Base-by-base conservation (phyloP, 2,329 filamentous ascomycete species). In the Endoconidiophora laricicola region DNA sequence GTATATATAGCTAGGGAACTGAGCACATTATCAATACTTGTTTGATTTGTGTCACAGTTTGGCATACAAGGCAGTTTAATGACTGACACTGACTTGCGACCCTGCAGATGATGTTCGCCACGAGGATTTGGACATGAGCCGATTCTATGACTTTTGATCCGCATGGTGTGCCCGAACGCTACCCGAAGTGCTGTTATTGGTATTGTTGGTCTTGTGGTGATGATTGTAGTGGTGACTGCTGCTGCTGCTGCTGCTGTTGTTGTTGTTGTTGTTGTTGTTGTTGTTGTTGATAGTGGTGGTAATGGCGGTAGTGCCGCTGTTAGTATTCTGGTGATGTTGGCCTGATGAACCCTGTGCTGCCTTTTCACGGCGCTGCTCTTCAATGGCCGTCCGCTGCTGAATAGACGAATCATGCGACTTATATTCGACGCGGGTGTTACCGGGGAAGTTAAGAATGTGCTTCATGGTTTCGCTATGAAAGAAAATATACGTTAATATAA, bases 391-490 rank as follows among this genome's bases (percentile, higher is more conserved):
- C 57, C 87, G 79, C 67, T 95, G 88, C 57, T 86, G 83, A 61
- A 98, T 95, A 65, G 86, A 94, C 56, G 90, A 86, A 61, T 95
- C 88, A 64, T 98, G 91, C 61, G 83, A 91, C 69, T 94, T 94
- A 78, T 88, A 98, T 58, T 91, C 80, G 54, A 98, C 82, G 60
- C 83, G 84, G 37, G 91, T 96, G 63, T 94, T 90, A 42, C 78
- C 68, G 1, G 90, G 90, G 62, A 95, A 85, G 57, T 78, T 76
- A 51, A 98, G 78, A 56, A 93, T 74, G 56, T 86, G 83, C 68
- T 93, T 94, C 74, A 96, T 87, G 33, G 83, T 94, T 69, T 98
- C 88, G 57, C 88, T 94, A 36, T 10, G 6, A 39, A 36, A 40
- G 55, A 50, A 9, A 10, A 33, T 33, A 10, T 10, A 33, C 6